Evolutionary conservation across 208 protist species (phyloP).

Genomic region (Wallacemonas rigidus): DNA sequence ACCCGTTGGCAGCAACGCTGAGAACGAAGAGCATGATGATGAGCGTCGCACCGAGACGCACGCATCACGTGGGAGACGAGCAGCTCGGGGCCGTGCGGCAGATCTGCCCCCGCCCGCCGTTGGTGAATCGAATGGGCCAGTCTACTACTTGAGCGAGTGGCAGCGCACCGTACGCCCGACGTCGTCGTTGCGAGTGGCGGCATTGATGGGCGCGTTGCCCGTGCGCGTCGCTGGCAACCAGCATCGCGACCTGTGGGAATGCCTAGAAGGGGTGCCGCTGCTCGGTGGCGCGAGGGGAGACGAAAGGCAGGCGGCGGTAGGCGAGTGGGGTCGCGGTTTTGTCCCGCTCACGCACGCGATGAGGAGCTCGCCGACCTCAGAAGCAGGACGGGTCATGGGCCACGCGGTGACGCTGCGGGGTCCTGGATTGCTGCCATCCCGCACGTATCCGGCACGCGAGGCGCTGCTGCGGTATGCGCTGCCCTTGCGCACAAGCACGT

Average conservation of each 20-base stretch:
- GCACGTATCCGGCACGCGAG: slow-evolving; percentile 61
- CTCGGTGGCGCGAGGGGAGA: slow-evolving; percentile 27
- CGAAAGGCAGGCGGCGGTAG: slow-evolving; percentile 1
- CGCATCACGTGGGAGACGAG: background rate
- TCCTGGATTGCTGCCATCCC: slow-evolving; percentile 43
- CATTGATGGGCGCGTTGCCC: slow-evolving; percentile 63
- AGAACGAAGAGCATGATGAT: background rate
- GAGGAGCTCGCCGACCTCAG: slow-evolving; percentile 22
- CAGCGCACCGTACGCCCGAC: slow-evolving; percentile 57
- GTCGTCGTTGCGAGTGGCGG: slow-evolving; percentile 56
- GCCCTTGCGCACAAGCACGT: slow-evolving; percentile 60
- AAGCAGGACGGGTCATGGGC: slow-evolving; percentile 66
- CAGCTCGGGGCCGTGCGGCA: background rate
- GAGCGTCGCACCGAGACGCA: slow-evolving; percentile 10
- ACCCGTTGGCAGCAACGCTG: background rate
- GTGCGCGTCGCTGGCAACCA: slow-evolving; percentile 28
- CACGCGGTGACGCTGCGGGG: slow-evolving; percentile 74
- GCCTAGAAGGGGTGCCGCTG: slow-evolving; percentile 55
- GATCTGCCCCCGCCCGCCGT: slow-evolving; percentile 5
- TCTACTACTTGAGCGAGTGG: slow-evolving; percentile 79
- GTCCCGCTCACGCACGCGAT: slow-evolving; percentile 68
- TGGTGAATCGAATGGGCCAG: slow-evolving; percentile 31
- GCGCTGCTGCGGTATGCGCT: slow-evolving; percentile 81
- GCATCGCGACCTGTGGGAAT: slow-evolving; percentile 58
- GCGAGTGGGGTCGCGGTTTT: slow-evolving; percentile 33